Base-by-base conservation (phyloP, 208 protist genomes). In the Naegleria fowleri region DNA sequence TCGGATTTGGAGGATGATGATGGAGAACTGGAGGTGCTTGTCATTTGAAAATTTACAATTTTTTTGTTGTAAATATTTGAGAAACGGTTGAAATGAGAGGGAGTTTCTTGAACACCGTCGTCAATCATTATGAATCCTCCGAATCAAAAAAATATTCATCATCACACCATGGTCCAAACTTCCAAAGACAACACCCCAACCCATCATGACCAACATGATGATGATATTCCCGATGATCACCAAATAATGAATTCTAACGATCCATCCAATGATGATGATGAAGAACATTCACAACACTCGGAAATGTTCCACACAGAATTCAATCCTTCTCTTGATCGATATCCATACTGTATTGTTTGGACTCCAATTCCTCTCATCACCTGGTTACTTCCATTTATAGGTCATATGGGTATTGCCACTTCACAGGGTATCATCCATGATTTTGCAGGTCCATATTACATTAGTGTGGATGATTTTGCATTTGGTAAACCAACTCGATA, bases 161-260 rank as follows among this genome's bases (percentile, higher is more conserved):
- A n/a, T n/a, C n/a, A n/a, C n/a, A n/a, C n/a, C n/a, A n/a, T n/a
- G n/a, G n/a, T n/a, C n/a, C n/a, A n/a, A n/a, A n/a, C n/a, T n/a
- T n/a, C n/a, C n/a, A n/a, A n/a, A n/a, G n/a, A n/a, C n/a, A n/a
- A n/a, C n/a, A n/a, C n/a, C n/a, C n/a, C n/a, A n/a, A n/a, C n/a
- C n/a, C n/a, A n/a, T n/a, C n/a, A n/a, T n/a, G n/a, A n/a, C n/a
- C n/a, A n/a, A n/a, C n/a, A 99, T 98, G 84, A 94, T 96, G 91
- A 96, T 98, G 90, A 96, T 98, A 7, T 95, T 98, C 92, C 93
- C 97, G 88, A 96, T 95, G 67, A 79, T 36, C 25, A 79, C 6
- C 3, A 79, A 7, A n/a, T n/a, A n/a, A n/a, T n/a, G n/a, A n/a
- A n/a, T n/a, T n/a, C n/a, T n/a, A n/a, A n/a, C n/a, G n/a, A n/a